phyloP scores from a whole-genome alignment of 305 asterid species.

The Salvia sclarea region DNA sequence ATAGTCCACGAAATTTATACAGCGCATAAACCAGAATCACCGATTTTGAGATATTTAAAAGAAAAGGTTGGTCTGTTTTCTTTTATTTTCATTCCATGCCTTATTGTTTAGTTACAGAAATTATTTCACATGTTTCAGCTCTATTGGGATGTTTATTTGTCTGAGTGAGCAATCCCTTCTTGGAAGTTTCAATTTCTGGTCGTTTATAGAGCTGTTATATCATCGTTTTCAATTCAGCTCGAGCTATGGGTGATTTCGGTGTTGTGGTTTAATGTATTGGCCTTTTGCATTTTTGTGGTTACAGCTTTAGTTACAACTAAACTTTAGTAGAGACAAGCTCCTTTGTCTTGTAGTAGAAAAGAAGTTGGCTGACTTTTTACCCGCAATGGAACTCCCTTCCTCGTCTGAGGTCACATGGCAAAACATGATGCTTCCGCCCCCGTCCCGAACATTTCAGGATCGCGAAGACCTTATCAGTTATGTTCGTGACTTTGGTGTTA shows the following conservation, averaged over 20 bases:
- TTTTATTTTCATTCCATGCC: neutral
- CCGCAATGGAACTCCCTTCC: constrained; percentile 41
- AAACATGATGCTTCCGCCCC: constrained; percentile 48
- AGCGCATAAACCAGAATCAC: neutral
- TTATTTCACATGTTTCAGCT: constrained; percentile 8
- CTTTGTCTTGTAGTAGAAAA: constrained; percentile 3
- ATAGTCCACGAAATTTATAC: neutral
- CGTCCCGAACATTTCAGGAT: constrained; percentile 47
- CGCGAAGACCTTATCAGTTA: constrained; percentile 49
- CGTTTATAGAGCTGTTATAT: neutral
- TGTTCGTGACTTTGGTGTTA: constrained; percentile 50
- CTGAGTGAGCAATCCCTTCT: neutral
- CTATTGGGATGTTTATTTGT: neutral
- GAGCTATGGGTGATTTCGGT: neutral
- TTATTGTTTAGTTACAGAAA: neutral
- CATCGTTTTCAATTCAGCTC: neutral
- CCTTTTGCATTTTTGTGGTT: neutral
- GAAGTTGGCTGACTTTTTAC: neutral
- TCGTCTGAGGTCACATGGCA: constrained; percentile 33
- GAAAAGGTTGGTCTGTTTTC: constrained; percentile 20
- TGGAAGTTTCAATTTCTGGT: neutral
- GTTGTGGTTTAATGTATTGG: neutral
- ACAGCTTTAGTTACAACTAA: neutral
- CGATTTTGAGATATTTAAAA: neutral
- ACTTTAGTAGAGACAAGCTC: constrained; percentile 7